A percentile compares a stretch with the other conserved stretches of the same genome.
These are phyloP conservation scores for Hippophae rhamnoides DNA, from an alignment of 306 rosid species.

Conservation along the genomic window DNA sequence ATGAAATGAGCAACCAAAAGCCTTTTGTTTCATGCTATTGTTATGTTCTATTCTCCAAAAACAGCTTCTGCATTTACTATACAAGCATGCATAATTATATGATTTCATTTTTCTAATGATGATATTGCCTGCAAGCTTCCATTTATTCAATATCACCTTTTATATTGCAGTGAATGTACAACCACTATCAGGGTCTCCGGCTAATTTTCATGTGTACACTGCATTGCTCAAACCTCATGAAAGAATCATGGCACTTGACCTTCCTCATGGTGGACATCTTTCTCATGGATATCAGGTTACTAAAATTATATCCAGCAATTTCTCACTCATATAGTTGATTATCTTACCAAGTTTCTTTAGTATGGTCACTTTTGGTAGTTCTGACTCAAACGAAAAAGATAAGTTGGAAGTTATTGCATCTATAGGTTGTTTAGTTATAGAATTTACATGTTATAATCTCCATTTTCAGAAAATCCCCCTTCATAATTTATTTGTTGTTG, in stretches of 20 bases:
- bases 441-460: too few relatives aligned
- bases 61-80: neutral
- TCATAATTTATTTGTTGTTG: too few relatives aligned
- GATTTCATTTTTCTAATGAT: constrained; percentile 13
- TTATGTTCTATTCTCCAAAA: neutral
- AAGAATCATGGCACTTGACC: constrained; percentile 99
- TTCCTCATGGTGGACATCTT: constrained; percentile 99
- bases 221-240: constrained; percentile 96
- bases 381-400: too few relatives aligned
- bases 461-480: neutral
- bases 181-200: constrained; percentile 93
- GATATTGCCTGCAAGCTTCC: constrained; percentile 8
- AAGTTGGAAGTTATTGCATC: too few relatives aligned
- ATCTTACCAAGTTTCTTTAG: too few relatives aligned
- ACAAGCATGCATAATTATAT: neutral
- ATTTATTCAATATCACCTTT: constrained; percentile 9
- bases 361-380: too few relatives aligned
- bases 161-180: constrained; percentile 84
- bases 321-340: neutral
- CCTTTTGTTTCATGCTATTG: neutral
- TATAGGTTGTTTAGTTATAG: too few relatives aligned
- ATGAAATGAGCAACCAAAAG: neutral
- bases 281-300: constrained; percentile 97
- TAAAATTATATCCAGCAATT: constrained; percentile 4
- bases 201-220: constrained; percentile 92